These are phyloP conservation scores for Mucor lusitanicus DNA, from an alignment of 371 early-diverging fungal species.

Conservation along the genomic window DNA sequence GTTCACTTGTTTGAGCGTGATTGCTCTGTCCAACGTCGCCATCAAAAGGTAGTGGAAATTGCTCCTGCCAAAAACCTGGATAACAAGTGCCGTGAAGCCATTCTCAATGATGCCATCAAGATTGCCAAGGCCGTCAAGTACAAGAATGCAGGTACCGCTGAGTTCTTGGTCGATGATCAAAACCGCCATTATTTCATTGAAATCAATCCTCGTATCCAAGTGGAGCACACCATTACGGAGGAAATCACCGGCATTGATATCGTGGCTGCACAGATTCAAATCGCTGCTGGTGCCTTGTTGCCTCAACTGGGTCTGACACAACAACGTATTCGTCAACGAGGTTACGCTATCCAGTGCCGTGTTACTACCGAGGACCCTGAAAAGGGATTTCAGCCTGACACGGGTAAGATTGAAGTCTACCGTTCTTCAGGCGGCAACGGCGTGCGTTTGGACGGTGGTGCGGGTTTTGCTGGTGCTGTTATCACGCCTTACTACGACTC, in stretches of 20 bases:
- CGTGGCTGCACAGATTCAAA: constrained; percentile 89
- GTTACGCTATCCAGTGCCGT: constrained; percentile 93
- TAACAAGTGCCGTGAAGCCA: constrained; percentile 69
- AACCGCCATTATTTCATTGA: constrained; percentile 95
- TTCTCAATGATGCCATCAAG: constrained; percentile 89
- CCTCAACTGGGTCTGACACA: constrained; percentile 84
- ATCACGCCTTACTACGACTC: constrained; percentile 97
- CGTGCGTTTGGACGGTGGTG: constrained; percentile 90
- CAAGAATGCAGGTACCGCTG: constrained; percentile 96
- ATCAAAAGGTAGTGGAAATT: constrained; percentile 97
- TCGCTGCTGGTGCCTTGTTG: constrained; percentile 86
- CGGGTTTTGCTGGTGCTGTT: constrained; percentile 87
- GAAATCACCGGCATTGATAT: constrained; percentile 95
- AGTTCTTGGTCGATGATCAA: constrained; percentile 91
- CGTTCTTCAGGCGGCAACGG: constrained; percentile 89
- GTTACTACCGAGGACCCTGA: constrained; percentile 94
- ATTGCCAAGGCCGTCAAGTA: constrained; percentile 89
- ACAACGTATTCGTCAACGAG: constrained; percentile 76
- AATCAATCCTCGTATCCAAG: constrained; percentile 95
- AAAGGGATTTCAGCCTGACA: constrained; percentile 91
- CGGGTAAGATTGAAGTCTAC: constrained; percentile 92
- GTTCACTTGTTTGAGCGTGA: constrained; percentile 94
- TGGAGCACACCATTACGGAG: constrained; percentile 93
- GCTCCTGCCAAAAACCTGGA: constrained; percentile 84
- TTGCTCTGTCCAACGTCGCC: constrained; percentile 97